phyloP scores from a whole-genome alignment of 352 stramenopile genomes.

The Pythium phragmitis region DNA sequence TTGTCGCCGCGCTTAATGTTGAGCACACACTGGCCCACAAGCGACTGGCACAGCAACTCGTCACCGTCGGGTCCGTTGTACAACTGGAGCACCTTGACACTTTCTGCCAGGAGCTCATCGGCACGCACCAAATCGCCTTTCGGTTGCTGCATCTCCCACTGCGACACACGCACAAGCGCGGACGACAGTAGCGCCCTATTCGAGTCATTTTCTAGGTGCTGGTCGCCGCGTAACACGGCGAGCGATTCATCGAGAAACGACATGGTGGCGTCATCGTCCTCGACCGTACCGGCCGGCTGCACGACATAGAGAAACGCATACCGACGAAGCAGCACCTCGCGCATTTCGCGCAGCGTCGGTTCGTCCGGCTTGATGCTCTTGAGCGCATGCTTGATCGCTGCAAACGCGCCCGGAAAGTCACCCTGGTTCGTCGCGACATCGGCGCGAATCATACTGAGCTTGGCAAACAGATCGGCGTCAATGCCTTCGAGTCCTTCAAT shows the following conservation, averaged over 20 bases:
- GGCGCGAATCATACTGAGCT: slow-evolving; percentile 21
- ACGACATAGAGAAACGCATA: slow-evolving; percentile 23
- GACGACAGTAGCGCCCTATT: slow-evolving; percentile 14
- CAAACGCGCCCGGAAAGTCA: not conserved
- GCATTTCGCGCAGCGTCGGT: slow-evolving; percentile 2
- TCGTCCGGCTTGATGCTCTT: slow-evolving; percentile 16
- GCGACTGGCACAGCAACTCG: slow-evolving; percentile 41
- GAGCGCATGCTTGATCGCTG: slow-evolving; percentile 15
- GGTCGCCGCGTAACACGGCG: not conserved
- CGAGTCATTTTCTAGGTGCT: not conserved
- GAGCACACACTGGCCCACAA: slow-evolving; percentile 59
- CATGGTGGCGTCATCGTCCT: slow-evolving; percentile 15
- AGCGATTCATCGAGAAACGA: slow-evolving; percentile 24
- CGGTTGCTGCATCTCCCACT: slow-evolving; percentile 22
- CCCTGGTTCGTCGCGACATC: slow-evolving; percentile 14
- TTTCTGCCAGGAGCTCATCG: slow-evolving; percentile 22
- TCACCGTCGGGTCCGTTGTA: slow-evolving; percentile 12
- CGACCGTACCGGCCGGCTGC: not conserved
- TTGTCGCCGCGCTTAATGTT: slow-evolving; percentile 45
- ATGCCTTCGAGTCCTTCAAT: slow-evolving; percentile 18
- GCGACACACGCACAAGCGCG: slow-evolving; percentile 18
- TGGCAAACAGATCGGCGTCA: slow-evolving; percentile 21
- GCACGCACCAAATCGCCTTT: slow-evolving; percentile 3
- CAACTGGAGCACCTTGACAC: slow-evolving; percentile 6
- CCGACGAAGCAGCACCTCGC: slow-evolving; percentile 14